A percentile compares a stretch with the other conserved stretches of the same genome.
Conservation (phyloP, 164 flowering plant genomes). For the Umbilicus rupestris region DNA sequence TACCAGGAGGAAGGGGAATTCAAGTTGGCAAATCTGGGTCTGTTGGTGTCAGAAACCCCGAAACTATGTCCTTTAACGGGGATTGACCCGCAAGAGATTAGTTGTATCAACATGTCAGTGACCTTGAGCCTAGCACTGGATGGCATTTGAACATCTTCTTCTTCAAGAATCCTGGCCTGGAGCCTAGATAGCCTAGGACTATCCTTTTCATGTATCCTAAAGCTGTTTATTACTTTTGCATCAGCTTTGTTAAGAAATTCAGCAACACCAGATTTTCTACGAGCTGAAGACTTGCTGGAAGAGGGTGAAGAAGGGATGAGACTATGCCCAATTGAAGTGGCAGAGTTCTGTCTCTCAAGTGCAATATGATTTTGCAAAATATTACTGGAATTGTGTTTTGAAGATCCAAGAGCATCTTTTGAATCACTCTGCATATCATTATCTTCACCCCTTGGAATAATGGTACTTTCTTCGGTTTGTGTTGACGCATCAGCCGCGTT, state of each 20-base stretch:
- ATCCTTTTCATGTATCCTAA: not conserved
- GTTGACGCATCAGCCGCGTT: slow-evolving; percentile 3
- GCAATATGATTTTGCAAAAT: not conserved
- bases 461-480: not conserved
- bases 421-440: not conserved
- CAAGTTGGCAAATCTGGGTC: slow-evolving; percentile 5
- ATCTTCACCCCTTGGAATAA: not conserved
- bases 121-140: slow-evolving; percentile 3
- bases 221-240: slow-evolving; percentile 1
- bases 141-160: slow-evolving; percentile 4
- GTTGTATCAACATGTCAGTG: not conserved
- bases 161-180: not conserved
- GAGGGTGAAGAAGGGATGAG: not conserved
- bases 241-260: slow-evolving; percentile 1
- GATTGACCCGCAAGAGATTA: slow-evolving; percentile 1
- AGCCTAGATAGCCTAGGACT: not conserved
- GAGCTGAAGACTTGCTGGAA: slow-evolving; percentile 5
- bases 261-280: not conserved
- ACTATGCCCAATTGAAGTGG: not conserved
- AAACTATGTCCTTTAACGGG: slow-evolving; percentile 5
- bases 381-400: not conserved
- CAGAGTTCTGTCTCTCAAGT: slow-evolving; percentile 2
- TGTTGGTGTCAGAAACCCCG: not conserved
- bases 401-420: not conserved
- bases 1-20: not conserved